These are phyloP conservation scores for Syncephalis plumigaleata DNA, from an alignment of 371 early-diverging fungal genomes.

Conservation along the genomic window DNA sequence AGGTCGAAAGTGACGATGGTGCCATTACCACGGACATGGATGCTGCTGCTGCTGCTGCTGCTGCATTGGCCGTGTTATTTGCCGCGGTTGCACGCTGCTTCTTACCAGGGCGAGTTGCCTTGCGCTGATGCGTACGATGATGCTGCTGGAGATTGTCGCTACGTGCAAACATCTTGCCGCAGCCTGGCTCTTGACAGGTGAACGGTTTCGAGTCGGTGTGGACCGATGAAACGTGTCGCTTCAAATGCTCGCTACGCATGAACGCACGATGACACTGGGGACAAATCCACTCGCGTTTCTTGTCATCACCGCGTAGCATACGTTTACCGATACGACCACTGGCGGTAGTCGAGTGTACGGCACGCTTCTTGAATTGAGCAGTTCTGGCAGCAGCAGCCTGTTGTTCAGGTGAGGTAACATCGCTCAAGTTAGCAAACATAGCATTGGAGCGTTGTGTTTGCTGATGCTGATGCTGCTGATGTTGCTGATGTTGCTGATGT, in stretches of 20 bases:
- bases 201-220: conserved; percentile 38
- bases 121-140: conserved; percentile 39
- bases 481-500: too few species aligned
- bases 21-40: conserved; percentile 6
- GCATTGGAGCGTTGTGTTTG: too few species aligned
- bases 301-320: too few species aligned
- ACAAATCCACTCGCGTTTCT: conserved; percentile 5
- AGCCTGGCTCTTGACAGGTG: conserved; percentile 45
- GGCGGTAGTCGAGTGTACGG: too few species aligned
- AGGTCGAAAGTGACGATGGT: conserved; percentile 9
- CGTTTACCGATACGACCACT: too few species aligned
- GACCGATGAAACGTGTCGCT: conserved; percentile 52
- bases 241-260: conserved; percentile 69
- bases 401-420: too few species aligned
- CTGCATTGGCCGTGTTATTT: background rate
- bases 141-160: conserved; percentile 69
- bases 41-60: conserved; percentile 2
- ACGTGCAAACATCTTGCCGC: conserved; percentile 65
- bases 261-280: conserved; percentile 55
- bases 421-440: too few species aligned
- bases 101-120: conserved; percentile 1
- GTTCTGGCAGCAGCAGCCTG: too few species aligned
- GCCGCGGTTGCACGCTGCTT: conserved; percentile 1
- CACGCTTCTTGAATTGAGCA: too few species aligned
- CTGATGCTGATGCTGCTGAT: too few species aligned